Conservation (phyloP, 164 flowering plant species). For the Tetrastigma voinierianum region DNA sequence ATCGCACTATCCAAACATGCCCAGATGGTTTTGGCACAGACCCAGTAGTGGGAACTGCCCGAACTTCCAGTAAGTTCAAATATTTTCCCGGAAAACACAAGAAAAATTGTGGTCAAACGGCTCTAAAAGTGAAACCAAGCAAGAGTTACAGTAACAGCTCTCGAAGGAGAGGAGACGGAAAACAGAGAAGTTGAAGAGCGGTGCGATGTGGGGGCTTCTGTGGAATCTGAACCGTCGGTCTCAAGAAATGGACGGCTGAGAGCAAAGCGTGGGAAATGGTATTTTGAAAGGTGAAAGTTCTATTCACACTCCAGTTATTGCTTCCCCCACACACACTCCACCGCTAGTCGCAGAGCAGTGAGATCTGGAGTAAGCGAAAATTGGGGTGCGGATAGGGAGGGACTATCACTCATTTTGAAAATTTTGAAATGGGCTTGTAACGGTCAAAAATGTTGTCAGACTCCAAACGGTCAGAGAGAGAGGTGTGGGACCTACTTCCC, state of each 20-base stretch:
- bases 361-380: constrained; percentile 10
- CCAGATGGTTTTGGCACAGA: constrained; percentile 19
- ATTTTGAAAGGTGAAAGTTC: constrained; percentile 21
- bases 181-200: constrained; percentile 3
- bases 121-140: too few species aligned
- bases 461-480: constrained; percentile 8
- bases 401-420: not conserved
- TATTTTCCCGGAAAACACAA: constrained; percentile 8
- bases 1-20: constrained; percentile 32
- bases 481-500: constrained; percentile 7
- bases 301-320: constrained; percentile 8
- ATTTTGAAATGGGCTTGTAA: constrained; percentile 13
- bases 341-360: not conserved
- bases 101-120: not conserved
- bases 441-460: constrained; percentile 22
- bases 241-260: constrained; percentile 22
- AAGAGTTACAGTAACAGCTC: not conserved
- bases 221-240: constrained; percentile 34
- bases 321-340: constrained; percentile 1
- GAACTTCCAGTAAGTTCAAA: constrained; percentile 11
- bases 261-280: constrained; percentile 13
- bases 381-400: not conserved
- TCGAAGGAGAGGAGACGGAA: not conserved
- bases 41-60: constrained; percentile 19
- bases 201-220: constrained; percentile 13